These are phyloP conservation scores for Kuraishia ogatae DNA, from an alignment of 805 yeast species.

Conservation along the genomic window DNA sequence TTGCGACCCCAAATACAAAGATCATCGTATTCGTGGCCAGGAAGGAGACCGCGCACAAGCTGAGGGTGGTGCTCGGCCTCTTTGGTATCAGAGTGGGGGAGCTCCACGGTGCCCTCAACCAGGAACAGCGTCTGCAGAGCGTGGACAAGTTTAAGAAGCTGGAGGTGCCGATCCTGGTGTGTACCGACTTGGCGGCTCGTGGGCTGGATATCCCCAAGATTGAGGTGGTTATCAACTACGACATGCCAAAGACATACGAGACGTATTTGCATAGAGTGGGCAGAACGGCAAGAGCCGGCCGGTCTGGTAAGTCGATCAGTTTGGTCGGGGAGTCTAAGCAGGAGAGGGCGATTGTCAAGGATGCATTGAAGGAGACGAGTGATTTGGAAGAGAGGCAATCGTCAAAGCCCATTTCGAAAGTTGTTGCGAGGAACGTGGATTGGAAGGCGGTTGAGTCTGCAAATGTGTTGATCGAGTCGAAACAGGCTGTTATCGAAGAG, in stretches of 20 bases:
- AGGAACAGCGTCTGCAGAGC: conserved; percentile 87
- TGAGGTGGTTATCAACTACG: conserved; percentile 88
- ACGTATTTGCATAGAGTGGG: conserved; percentile 98
- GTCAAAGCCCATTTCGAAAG: conserved; percentile 34
- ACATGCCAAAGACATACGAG: conserved; percentile 97
- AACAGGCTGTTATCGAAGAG: conserved; percentile 57
- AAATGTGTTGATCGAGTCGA: conserved; percentile 49
- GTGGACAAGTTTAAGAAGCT: conserved; percentile 77
- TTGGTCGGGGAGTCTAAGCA: conserved; percentile 88
- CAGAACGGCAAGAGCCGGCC: conserved; percentile 98
- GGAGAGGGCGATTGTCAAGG: conserved; percentile 87
- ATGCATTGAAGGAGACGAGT: conserved; percentile 69
- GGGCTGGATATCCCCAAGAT: conserved; percentile 98
- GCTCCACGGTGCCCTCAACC: conserved; percentile 75
- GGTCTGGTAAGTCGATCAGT: conserved; percentile 88
- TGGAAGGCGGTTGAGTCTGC: conserved; percentile 78
- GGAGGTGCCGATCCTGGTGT: conserved; percentile 77
- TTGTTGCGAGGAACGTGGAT: conserved; percentile 85
- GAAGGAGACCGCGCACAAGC: conserved; percentile 82
- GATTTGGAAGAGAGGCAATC: too few relatives aligned
- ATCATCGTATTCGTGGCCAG: conserved; percentile 87
- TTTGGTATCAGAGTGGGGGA: conserved; percentile 73
- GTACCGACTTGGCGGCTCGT: conserved; percentile 98
- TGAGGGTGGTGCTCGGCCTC: conserved; percentile 69
- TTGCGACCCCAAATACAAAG: conserved; percentile 62